Percentiles rank a stretch among this genome's conserved stretches.
phyloP scores from a whole-genome alignment of 2,329 filamentous ascomycete genomes.

The Metarhizium sp. region DNA sequence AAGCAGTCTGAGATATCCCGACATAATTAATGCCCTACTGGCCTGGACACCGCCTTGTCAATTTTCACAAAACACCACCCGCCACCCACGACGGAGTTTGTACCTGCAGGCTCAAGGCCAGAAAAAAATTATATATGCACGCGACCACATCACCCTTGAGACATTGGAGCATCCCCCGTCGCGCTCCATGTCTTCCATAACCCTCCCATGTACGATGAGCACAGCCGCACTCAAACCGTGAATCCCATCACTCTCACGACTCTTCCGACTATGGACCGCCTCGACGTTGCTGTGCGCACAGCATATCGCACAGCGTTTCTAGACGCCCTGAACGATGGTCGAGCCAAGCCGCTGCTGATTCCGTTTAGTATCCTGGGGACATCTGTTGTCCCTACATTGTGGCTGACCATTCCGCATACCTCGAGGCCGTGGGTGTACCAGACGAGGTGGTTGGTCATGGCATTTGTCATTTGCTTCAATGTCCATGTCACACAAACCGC shows the following conservation, averaged over 20 bases:
- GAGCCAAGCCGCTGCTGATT: constrained; percentile 38
- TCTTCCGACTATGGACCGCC: constrained; percentile 6
- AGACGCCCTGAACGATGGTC: constrained; percentile 26
- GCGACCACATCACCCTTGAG: background rate
- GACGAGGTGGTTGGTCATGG: constrained; percentile 39
- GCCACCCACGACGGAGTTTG: too few species aligned
- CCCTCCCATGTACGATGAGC: background rate
- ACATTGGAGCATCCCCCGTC: background rate
- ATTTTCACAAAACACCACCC: too few species aligned
- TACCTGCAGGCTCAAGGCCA: too few species aligned
- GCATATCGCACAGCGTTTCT: constrained; percentile 29
- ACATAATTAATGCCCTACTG: too few species aligned
- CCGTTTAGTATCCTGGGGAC: constrained; percentile 40
- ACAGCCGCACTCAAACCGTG: background rate
- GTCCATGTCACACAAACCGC: constrained; percentile 28
- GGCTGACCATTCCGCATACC: constrained; percentile 46
- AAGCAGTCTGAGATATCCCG: too few species aligned
- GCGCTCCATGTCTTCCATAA: background rate
- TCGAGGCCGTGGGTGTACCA: constrained; percentile 39
- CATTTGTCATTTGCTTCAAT: constrained; percentile 33
- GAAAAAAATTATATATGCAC: background rate
- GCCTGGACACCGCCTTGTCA: too few species aligned
- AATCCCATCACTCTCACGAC: background rate
- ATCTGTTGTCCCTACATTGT: constrained; percentile 41
- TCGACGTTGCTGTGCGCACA: constrained; percentile 18